Conservation (phyloP, 106 monocot genomes). For the Amphibolis antarctica region DNA sequence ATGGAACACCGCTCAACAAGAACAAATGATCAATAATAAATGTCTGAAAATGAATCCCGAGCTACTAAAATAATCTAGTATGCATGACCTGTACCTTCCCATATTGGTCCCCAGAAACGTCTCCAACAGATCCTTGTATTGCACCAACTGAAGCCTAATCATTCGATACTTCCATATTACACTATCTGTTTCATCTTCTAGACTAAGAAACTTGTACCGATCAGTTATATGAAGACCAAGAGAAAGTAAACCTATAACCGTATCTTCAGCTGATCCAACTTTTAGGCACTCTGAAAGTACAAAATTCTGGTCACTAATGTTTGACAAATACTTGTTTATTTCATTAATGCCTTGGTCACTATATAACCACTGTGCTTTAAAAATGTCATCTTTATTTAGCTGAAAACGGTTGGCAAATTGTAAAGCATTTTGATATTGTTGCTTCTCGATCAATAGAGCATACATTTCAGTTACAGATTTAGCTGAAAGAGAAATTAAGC, state of each 20-base stretch:
- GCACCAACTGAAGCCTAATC: conserved; percentile 63
- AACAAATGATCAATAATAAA: too few relatives aligned
- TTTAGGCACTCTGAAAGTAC: conserved; percentile 70
- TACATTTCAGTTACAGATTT: conserved; percentile 74
- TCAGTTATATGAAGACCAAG: conserved; percentile 69
- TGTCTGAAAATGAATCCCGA: background rate
- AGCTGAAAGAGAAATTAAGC: conserved; percentile 44
- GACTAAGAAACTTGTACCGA: conserved; percentile 39
- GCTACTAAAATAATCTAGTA: background rate
- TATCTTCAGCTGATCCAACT: conserved; percentile 56
- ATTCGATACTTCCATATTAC: conserved; percentile 44
- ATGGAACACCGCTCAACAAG: too few relatives aligned
- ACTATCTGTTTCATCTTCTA: conserved; percentile 21
- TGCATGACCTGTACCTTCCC: conserved; percentile 49
- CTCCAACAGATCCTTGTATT: conserved; percentile 67
- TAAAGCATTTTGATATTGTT: conserved; percentile 49
- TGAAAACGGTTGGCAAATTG: conserved; percentile 46
- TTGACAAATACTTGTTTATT: conserved; percentile 43
- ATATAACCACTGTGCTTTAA: conserved; percentile 70
- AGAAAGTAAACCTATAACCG: conserved; percentile 56
- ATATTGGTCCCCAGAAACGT: conserved; percentile 91
- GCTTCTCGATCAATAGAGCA: conserved; percentile 35
- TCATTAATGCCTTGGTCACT: conserved; percentile 41
- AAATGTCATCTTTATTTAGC: conserved; percentile 70
- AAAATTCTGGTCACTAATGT: conserved; percentile 65